Evolutionary conservation across 2,329 filamentous ascomycete genomes (phyloP).

Genomic region (Elsinoe perseae): DNA sequence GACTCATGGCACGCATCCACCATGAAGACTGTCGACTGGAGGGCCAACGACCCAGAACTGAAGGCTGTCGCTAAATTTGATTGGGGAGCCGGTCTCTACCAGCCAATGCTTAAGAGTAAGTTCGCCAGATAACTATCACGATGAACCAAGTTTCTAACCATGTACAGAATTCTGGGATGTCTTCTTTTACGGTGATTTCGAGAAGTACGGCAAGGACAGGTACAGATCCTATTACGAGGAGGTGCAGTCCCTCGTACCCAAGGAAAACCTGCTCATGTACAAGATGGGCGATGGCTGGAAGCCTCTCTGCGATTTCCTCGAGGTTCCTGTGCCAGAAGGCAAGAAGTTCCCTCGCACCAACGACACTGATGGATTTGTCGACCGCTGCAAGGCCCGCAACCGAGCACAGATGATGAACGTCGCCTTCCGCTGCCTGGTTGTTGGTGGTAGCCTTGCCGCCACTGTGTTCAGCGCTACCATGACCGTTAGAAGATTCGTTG

Average conservation of each 20-base stretch:
- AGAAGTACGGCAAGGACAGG: constrained; percentile 55
- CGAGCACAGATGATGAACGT: constrained; percentile 50
- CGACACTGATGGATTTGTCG: constrained; percentile 49
- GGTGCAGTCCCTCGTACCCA: constrained; percentile 40
- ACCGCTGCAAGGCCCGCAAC: constrained; percentile 46
- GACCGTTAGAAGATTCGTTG: constrained; percentile 31
- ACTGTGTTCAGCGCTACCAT: constrained; percentile 30
- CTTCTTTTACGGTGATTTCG: constrained; percentile 62
- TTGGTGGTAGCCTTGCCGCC: constrained; percentile 43
- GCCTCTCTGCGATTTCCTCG: constrained; percentile 49
- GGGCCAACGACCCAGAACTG: constrained; percentile 56
- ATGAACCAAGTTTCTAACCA: constrained; percentile 12
- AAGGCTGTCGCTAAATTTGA: constrained; percentile 47
- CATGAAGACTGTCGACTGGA: constrained; percentile 62
- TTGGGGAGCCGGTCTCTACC: constrained; percentile 61
- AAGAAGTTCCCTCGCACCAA: constrained; percentile 46
- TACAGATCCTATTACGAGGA: constrained; percentile 51
- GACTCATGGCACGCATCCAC: constrained; percentile 57
- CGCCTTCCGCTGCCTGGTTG: constrained; percentile 43
- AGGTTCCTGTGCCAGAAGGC: constrained; percentile 42
- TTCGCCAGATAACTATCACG: constrained; percentile 15
- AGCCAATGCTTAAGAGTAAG: constrained; percentile 56
- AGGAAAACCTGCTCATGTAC: constrained; percentile 47
- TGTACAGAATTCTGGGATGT: constrained; percentile 53
- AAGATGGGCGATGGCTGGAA: constrained; percentile 48